A percentile compares a stretch with the other conserved stretches of the same genome.
Conservation (phyloP, 768 basidiomycete species). For the Fomitopsis pulvina region DNA sequence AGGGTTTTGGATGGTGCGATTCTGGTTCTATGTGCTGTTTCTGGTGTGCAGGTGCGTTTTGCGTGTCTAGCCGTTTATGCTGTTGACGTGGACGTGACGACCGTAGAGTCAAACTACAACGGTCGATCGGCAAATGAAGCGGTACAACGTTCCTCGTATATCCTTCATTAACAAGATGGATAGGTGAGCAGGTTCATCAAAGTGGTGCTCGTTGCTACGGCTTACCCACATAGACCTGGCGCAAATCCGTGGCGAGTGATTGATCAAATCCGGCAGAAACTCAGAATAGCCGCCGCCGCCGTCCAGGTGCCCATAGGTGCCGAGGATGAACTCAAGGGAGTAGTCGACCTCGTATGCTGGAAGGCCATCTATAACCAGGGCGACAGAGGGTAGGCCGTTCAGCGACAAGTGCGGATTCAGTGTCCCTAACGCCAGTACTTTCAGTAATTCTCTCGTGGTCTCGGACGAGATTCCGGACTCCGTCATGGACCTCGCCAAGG, state of each 20-base stretch:
- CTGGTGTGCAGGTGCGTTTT: constrained; percentile 77
- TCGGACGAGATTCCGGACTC: constrained; percentile 83
- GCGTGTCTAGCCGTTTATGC: not conserved
- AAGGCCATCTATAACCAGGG: constrained; percentile 93
- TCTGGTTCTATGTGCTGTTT: constrained; percentile 92
- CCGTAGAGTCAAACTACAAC: constrained; percentile 93
- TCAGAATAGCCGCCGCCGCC: constrained; percentile 88
- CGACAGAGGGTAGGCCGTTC: constrained; percentile 70
- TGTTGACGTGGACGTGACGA: not conserved
- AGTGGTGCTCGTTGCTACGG: too few species aligned
- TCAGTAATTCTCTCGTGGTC: constrained; percentile 69
- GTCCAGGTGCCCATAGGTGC: constrained; percentile 93
- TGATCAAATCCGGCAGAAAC: constrained; percentile 84
- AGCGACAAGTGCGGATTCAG: not conserved
- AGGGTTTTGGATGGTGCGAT: constrained; percentile 96
- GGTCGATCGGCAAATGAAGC: constrained; percentile 97
- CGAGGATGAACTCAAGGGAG: constrained; percentile 83
- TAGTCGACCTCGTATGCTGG: constrained; percentile 93
- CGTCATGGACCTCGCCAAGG: constrained; percentile 65
- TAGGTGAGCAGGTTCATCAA: too few species aligned
- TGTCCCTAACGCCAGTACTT: not conserved
- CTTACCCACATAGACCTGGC: constrained; percentile 57
- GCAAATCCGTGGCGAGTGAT: constrained; percentile 97
- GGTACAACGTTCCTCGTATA: constrained; percentile 92
- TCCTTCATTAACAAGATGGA: constrained; percentile 99